A percentile compares a stretch with the other conserved stretches of the same genome.
phyloP scores from a whole-genome alignment of 345 rosid species.

The Moricandia arvensis region DNA sequence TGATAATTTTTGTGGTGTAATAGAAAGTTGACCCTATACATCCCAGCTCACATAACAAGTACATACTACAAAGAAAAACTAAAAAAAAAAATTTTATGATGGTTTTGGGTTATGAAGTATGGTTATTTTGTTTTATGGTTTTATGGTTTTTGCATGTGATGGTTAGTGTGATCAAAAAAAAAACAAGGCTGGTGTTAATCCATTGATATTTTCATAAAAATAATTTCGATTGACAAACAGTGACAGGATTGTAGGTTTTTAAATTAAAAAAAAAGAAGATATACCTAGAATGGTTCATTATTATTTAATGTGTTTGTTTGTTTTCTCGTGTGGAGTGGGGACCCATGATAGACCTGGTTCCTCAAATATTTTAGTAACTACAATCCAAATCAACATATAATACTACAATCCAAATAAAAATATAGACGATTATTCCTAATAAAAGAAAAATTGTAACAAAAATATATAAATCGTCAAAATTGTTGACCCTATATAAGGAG shows the following conservation, averaged over 20 bases:
- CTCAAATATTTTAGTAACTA: not conserved
- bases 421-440: no score
- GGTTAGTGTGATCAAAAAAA: no score
- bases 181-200: no score
- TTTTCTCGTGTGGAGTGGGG: not conserved
- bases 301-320: not conserved
- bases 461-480: not conserved
- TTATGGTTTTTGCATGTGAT: conserved; percentile 12
- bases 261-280: no score
- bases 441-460: no score
- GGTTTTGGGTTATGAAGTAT: not conserved
- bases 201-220: not conserved
- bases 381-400: not conserved
- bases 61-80: no score
- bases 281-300: not conserved
- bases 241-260: not conserved
- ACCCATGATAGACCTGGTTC: not conserved
- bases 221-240: not conserved
- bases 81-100: no score
- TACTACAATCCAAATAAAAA: no score
- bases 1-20: no score
- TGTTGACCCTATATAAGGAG: not conserved
- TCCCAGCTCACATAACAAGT: no score
- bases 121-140: not conserved
- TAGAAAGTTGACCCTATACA: no score